A percentile compares a stretch with the other conserved stretches of the same genome.
Conservation (phyloP, 441 rosid species). For the Pelargonium cotyledonis region DNA sequence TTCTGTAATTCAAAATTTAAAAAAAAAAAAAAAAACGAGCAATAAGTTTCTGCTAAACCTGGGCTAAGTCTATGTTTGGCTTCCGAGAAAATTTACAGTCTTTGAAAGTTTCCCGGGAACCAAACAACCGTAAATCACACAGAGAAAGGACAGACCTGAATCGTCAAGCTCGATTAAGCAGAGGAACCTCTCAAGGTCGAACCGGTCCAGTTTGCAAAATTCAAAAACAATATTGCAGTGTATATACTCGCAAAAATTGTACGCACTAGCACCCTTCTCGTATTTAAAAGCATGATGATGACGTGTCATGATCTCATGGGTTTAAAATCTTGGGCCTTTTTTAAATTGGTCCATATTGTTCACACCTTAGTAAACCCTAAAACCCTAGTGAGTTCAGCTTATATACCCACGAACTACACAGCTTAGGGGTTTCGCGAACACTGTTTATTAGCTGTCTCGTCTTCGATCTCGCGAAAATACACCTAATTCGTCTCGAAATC, state of each 20-base stretch:
- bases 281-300: not conserved
- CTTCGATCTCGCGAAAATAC: not conserved
- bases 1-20: conserved; percentile 6
- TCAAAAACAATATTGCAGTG: not conserved
- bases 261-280: not conserved
- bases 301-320: not conserved
- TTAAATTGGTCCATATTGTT: not conserved
- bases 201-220: not conserved
- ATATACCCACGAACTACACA: not conserved
- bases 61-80: too few relatives aligned
- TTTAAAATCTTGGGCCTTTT: not conserved
- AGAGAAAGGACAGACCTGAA: not conserved
- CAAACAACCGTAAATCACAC: not conserved
- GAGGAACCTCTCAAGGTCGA: not conserved
- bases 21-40: not conserved
- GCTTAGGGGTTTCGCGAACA: not conserved
- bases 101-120: not conserved
- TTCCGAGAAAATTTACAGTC: not conserved
- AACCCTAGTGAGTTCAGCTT: conserved; percentile 4
- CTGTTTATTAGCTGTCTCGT: not conserved
- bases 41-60: too few relatives aligned
- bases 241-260: not conserved
- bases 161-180: not conserved
- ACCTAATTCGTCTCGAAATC: not conserved
- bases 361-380: not conserved